phyloP scores from a whole-genome alignment of 768 basidiomycete species.

The Piloderma croceum region DNA sequence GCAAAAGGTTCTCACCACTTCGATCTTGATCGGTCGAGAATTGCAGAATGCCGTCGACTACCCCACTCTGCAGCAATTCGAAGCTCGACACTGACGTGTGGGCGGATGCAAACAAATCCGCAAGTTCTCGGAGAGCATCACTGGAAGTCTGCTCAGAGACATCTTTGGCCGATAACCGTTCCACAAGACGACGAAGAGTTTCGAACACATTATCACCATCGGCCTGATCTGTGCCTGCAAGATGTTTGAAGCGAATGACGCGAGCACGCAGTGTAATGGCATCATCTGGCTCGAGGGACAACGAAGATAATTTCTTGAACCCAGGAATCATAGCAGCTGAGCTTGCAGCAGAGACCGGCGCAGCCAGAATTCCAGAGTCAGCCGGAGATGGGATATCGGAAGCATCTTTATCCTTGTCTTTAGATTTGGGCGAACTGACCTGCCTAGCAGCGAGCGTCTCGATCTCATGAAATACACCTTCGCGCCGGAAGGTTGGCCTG shows the following conservation, averaged over 20 bases:
- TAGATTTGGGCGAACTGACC: constrained; percentile 50
- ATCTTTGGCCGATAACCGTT: constrained; percentile 48
- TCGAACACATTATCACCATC: constrained; percentile 60
- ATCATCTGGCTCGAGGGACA: constrained; percentile 80
- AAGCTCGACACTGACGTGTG: constrained; percentile 88
- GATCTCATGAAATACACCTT: constrained; percentile 96
- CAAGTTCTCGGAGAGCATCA: constrained; percentile 67
- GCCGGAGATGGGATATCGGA: constrained; percentile 34
- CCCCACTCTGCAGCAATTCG: constrained; percentile 89
- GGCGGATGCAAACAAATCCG: constrained; percentile 70
- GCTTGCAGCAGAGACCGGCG: constrained; percentile 34
- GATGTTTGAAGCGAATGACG: constrained; percentile 80
- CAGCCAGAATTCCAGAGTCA: constrained; percentile 7
- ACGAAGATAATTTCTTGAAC: constrained; percentile 63
- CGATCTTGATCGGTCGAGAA: constrained; percentile 71
- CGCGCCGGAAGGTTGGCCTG: constrained; percentile 83
- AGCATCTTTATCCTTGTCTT: constrained; percentile 42
- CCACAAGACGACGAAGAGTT: constrained; percentile 59
- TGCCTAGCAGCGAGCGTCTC: constrained; percentile 65
- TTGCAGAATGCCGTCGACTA: constrained; percentile 79
- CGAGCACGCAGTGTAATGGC: constrained; percentile 88
- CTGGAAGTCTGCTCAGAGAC: constrained; percentile 59
- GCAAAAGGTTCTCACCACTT: constrained; percentile 38
- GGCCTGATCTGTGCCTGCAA: constrained; percentile 49
- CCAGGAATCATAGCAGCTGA: constrained; percentile 45